Percentiles rank a stretch among this genome's conserved stretches.
These are phyloP conservation scores for Solanum bulbocastanum DNA, from an alignment of 257 asterid species.

Conservation along the genomic window DNA sequence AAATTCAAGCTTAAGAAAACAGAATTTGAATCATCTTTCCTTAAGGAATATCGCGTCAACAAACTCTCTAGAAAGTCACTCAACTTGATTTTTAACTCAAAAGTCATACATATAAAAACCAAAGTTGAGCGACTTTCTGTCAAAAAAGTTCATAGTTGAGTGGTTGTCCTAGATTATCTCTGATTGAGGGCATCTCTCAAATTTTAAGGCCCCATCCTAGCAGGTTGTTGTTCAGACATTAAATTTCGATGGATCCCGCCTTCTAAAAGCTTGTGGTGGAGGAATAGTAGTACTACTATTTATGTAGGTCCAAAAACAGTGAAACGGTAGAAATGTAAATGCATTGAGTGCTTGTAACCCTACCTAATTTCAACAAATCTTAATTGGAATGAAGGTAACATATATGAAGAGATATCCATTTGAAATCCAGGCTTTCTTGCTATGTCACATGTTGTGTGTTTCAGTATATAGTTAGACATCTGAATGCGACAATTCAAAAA, in stretches of 20 bases:
- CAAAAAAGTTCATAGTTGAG: not conserved
- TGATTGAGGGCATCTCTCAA: not conserved
- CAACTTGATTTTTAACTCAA: too few species aligned
- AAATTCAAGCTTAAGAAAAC: not conserved
- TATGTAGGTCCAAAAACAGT: not conserved
- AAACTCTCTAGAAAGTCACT: not conserved
- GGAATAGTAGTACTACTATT: not conserved
- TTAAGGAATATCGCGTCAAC: not conserved
- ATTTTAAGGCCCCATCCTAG: not conserved
- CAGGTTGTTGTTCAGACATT: not conserved
- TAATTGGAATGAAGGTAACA: not conserved
- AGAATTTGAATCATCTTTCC: not conserved
- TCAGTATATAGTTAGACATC: slow-evolving; percentile 15
- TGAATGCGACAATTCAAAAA: slow-evolving; percentile 16
- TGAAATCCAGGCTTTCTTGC: slow-evolving; percentile 15
- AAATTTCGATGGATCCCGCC: not conserved
- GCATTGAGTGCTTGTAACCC: not conserved
- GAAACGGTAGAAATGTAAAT: not conserved
- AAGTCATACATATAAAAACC: too few species aligned
- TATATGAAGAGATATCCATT: slow-evolving; percentile 6
- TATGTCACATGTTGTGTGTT: slow-evolving; percentile 39
- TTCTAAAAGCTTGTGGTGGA: not conserved
- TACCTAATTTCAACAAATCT: not conserved
- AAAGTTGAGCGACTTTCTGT: too few species aligned
- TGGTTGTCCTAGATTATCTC: too few species aligned